These are phyloP conservation scores for Calonectria hongkongensis DNA, from an alignment of 2,329 filamentous ascomycete genomes.

Conservation along the genomic window DNA sequence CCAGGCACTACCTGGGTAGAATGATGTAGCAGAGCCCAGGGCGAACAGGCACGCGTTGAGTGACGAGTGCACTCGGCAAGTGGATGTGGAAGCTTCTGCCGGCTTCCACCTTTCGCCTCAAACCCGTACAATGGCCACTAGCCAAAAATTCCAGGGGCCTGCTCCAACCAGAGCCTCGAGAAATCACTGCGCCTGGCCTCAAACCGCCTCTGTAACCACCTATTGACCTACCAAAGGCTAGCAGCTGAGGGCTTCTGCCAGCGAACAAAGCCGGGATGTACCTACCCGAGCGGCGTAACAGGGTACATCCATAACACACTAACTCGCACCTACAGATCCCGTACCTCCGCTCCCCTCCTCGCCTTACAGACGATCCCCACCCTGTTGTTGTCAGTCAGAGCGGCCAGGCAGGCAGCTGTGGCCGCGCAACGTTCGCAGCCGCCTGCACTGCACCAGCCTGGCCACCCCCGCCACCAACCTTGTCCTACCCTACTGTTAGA, in stretches of 20 bases:
- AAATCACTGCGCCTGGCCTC: slow-evolving; percentile 6
- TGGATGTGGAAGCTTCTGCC: slow-evolving; percentile 58
- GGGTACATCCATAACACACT: slow-evolving; percentile 22
- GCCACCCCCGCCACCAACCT: too few species aligned
- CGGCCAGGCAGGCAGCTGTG: slow-evolving; percentile 48
- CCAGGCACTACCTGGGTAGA: slow-evolving; percentile 43
- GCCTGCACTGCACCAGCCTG: neutral
- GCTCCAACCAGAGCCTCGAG: neutral
- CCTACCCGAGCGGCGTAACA: slow-evolving; percentile 8
- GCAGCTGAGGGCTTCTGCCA: neutral
- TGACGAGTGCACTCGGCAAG: slow-evolving; percentile 49
- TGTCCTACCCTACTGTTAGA: too few species aligned
- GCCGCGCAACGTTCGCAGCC: slow-evolving; percentile 47
- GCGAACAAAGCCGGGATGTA: slow-evolving; percentile 14
- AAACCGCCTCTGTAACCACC: neutral
- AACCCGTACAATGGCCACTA: slow-evolving; percentile 12
- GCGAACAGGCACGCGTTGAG: slow-evolving; percentile 51
- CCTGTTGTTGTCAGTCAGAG: slow-evolving; percentile 29
- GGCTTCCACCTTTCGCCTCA: slow-evolving; percentile 51
- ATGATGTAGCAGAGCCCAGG: slow-evolving; percentile 51
- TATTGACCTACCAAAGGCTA: slow-evolving; percentile 1
- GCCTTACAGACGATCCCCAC: slow-evolving; percentile 25
- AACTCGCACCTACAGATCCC: slow-evolving; percentile 13
- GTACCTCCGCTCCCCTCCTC: slow-evolving; percentile 24
- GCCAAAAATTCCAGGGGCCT: neutral